Evolutionary conservation across 805 yeast species (phyloP), one percentile per base, ranked within the genome.

Genomic region (Vanderwaltozyma yarrowii): DNA sequence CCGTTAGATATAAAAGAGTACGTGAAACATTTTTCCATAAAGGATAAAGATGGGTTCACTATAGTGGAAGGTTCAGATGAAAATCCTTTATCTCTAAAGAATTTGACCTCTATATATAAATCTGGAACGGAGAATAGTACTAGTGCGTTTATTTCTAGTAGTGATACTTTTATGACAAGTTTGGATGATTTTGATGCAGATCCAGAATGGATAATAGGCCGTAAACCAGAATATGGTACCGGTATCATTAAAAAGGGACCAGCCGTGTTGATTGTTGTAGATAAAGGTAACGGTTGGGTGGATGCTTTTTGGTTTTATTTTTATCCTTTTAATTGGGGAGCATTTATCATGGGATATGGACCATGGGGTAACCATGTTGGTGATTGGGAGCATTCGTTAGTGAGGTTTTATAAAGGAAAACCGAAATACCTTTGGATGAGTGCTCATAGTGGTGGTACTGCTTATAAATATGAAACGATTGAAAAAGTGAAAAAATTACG

Each of bases 291-390:
- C 48, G 95, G 95, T 3, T 79, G 92, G 85, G 82, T 88, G 0
- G 98, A 89, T 57, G 85, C 96, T 0, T 89, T 74, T 56, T 89
- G 97, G 96, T 92, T 89, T 58, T 88, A 85, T 55, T 89, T 89
- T 55, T 89, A 92, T 56, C 80, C 95, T 2, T 89, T 89, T 66
- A 89, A 89, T 56, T 66, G 84, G 46, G 98, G 98, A 0, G 96
- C 98, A 0, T 89, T 79, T 62, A 96, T 89, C 9, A 87, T 89
- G 96, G 97, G 97, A 3, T 73, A 74, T 27, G 98, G 98, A 0
- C 98, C 98, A 0, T 92, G 81, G 66, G 98, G 98, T 0, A 83
- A 89, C 56, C 98, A 89, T 55, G 77, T 92, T 25, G 98, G 97
- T 6, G 98, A 89, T 64, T 89, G 98, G 98, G 98, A 89, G 51